Conservation (phyloP, 1,284 basidiomycete species). For the Exobasidium rhododendri region DNA sequence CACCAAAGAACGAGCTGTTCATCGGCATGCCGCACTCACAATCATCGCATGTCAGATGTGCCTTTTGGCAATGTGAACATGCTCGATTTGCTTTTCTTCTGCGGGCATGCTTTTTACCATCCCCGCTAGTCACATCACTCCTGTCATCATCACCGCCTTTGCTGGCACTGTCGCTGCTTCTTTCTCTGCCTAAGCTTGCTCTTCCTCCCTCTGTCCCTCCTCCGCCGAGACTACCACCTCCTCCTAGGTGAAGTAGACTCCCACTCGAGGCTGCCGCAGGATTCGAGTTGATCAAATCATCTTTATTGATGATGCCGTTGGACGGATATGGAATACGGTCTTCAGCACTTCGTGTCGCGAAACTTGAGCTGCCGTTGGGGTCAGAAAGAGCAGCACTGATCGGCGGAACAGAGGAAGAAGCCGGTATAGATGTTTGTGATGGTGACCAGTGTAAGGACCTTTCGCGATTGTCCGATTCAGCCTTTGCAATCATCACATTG, state of each 20-base stretch:
- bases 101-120: conserved; percentile 16
- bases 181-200: not conserved
- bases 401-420: too few relatives aligned
- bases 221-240: not conserved
- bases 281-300: conserved; percentile 7
- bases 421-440: not conserved
- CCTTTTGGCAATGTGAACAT: conserved; percentile 87
- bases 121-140: conserved; percentile 5
- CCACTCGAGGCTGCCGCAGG: not conserved
- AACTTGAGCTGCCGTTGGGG: not conserved
- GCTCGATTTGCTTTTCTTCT: conserved; percentile 78
- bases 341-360: not conserved
- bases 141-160: not conserved
- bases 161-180: conserved; percentile 1
- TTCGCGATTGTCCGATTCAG: not conserved
- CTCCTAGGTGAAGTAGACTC: not conserved
- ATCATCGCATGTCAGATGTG: conserved; percentile 95
- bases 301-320: not conserved
- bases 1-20: too few relatives aligned
- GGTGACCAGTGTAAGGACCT: not conserved
- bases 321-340: not conserved
- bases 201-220: too few relatives aligned
- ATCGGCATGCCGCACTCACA: conserved; percentile 67
- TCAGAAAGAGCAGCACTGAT: too few relatives aligned
- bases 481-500: not conserved